Evolutionary conservation across 805 yeast species (phyloP).

Genomic region (Gaillardinia entomophila): DNA sequence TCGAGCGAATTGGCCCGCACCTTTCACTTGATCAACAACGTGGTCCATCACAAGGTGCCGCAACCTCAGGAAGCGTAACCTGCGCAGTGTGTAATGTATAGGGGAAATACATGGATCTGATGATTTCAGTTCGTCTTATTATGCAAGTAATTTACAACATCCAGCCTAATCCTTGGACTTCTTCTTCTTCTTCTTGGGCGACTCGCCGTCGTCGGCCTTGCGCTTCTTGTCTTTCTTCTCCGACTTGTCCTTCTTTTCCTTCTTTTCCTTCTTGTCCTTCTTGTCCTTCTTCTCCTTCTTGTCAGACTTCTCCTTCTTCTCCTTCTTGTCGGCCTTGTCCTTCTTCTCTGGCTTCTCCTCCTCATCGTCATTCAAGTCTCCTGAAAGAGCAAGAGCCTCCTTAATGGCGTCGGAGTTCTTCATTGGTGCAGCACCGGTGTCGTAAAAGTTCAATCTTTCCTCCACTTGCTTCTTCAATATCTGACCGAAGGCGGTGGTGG

Average conservation of each 20-base stretch:
- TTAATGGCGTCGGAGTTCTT: slow-evolving; percentile 92
- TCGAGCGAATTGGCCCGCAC: slow-evolving; percentile 57
- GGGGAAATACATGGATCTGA: not conserved
- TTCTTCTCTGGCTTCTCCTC: slow-evolving; percentile 12
- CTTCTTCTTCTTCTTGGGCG: slow-evolving; percentile 39
- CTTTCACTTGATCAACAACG: slow-evolving; percentile 33
- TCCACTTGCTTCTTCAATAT: slow-evolving; percentile 95
- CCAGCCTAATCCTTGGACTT: slow-evolving; percentile 37
- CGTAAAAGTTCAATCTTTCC: slow-evolving; percentile 93
- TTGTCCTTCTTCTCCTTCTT: slow-evolving; percentile 20
- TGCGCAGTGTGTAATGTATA: not conserved
- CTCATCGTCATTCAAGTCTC: slow-evolving; percentile 14
- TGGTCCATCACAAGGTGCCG: slow-evolving; percentile 5
- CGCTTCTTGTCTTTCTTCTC: slow-evolving; percentile 28
- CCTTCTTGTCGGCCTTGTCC: slow-evolving; percentile 17
- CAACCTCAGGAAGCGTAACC: not conserved
- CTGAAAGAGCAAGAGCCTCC: slow-evolving; percentile 71
- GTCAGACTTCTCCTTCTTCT: slow-evolving; percentile 18
- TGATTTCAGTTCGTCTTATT: not conserved
- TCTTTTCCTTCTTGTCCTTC: slow-evolving; percentile 26
- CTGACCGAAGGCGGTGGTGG: slow-evolving; percentile 83
- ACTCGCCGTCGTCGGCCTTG: slow-evolving; percentile 31
- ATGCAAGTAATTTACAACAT: slow-evolving; percentile 1
- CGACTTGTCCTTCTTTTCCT: slow-evolving; percentile 28
- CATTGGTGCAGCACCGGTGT: slow-evolving; percentile 94